Base-by-base conservation (phyloP, 495 filamentous ascomycete genomes). In the Chaetomium cochliodes region DNA sequence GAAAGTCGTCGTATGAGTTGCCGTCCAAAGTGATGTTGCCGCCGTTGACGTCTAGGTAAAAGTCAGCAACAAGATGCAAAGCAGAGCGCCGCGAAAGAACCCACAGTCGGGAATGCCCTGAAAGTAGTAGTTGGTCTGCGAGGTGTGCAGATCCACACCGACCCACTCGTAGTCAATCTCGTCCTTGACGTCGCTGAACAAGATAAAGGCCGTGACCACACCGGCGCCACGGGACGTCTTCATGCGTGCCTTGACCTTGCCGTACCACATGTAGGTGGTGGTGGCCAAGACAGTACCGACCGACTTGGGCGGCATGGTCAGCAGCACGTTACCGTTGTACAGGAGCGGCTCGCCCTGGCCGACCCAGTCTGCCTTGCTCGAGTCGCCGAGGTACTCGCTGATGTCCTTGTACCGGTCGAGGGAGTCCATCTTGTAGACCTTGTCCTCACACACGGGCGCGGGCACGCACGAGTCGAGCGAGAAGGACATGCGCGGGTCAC, bases 141-240 rank as follows among this genome's bases (percentile, higher is more conserved):
- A 90, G 57, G 82, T 82, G 22, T 81, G 70, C 72, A 97, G 76
- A 68, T 97, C 90, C 53, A 84, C 83, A 62, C 94, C 94, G 60
- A 98, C 86, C 73, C 87, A 98, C 79, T 98, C 94, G 73, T 90
- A 97, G 76, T 98, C 94, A 72, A 98, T 96, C 76, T 98, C 94
- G 72, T 98, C 94, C 80, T 97, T 96, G 70, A 94, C 90, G 73
- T 98, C 94, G 39, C 88, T 89, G 69, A 97, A 84, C 67, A 98
- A 80, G 74, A 98, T 98, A 75, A 98, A 98, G 16, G 93, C 94
- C 23, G 92, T 92, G 6, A 98, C 92, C 39, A 98, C 94, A 80
- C 94, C 94, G 33, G 79, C 74, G 50, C 92, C 93, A 69, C 89
- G 86, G 63, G 88, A 90, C 8, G 91, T 93, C 84, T 92, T 96